Percentiles rank a stretch among this genome's conserved stretches.
Conservation (phyloP, 2,329 filamentous ascomycete species). For the Chaetomiaceae sp. region DNA sequence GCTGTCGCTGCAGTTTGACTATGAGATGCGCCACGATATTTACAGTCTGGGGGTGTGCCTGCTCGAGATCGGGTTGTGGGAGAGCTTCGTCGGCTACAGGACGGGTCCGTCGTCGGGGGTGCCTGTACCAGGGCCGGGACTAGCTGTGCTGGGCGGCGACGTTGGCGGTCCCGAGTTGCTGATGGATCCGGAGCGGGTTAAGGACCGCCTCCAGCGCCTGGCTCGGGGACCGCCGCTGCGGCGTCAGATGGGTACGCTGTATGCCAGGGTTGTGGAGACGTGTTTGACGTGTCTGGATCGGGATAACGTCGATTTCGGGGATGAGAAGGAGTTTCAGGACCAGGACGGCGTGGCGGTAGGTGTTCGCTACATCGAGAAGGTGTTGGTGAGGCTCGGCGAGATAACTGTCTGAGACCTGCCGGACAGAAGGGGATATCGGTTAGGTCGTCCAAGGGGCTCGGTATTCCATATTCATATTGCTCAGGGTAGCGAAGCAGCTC, state of each 20-base stretch:
- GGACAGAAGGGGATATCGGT: too few relatives aligned
- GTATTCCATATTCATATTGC: too few relatives aligned
- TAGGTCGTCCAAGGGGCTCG: too few relatives aligned
- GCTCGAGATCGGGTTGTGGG: slow-evolving; percentile 18
- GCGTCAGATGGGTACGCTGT: neutral
- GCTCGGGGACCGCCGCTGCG: slow-evolving; percentile 1
- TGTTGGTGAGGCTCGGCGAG: too few relatives aligned
- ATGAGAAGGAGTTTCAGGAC: too few relatives aligned
- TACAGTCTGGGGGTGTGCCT: slow-evolving; percentile 20
- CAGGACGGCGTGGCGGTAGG: too few relatives aligned
- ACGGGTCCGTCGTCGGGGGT: neutral
- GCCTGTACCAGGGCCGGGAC: neutral
- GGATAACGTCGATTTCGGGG: too few relatives aligned
- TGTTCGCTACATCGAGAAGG: too few relatives aligned
- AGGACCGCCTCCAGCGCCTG: neutral
- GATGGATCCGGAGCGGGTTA: neutral
- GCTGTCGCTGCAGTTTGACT: neutral
- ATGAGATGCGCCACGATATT: slow-evolving; percentile 20
- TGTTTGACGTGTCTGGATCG: too few relatives aligned
- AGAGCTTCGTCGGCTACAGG: slow-evolving; percentile 9
- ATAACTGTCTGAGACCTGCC: too few relatives aligned
- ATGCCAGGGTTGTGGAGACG: too few relatives aligned
- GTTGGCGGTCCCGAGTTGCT: neutral
- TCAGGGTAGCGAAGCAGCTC: too few relatives aligned
- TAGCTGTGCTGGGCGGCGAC: neutral